phyloP scores from a whole-genome alignment of 2,329 filamentous ascomycete genomes.

The Clonostachys byssicola region DNA sequence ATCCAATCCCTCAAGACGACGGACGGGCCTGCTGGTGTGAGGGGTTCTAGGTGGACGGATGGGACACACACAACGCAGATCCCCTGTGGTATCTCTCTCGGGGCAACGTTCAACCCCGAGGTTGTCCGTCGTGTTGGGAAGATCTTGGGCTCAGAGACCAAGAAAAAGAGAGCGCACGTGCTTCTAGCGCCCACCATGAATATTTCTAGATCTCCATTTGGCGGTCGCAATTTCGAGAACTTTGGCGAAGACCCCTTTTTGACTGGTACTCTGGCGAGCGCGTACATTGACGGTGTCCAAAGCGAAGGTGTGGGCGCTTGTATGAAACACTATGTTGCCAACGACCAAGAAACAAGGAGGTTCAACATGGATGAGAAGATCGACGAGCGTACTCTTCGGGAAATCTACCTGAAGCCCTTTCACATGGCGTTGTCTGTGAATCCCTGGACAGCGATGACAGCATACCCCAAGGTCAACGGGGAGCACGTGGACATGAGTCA shows the following conservation, averaged over 20 bases:
- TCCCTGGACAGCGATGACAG: slow-evolving; percentile 39
- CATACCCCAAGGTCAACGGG: slow-evolving; percentile 42
- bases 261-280: slow-evolving; percentile 67
- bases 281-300: slow-evolving; percentile 67
- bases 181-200: slow-evolving; percentile 71
- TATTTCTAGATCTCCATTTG: slow-evolving; percentile 76
- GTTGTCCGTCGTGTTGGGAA: slow-evolving; percentile 51
- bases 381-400: slow-evolving; percentile 19
- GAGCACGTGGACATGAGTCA: slow-evolving; percentile 43
- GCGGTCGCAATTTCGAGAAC: slow-evolving; percentile 83
- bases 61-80: slow-evolving; percentile 15
- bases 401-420: slow-evolving; percentile 39
- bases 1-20: slow-evolving; percentile 1
- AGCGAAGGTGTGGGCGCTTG: slow-evolving; percentile 33
- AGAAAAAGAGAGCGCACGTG: slow-evolving; percentile 62
- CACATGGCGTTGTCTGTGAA: slow-evolving; percentile 35
- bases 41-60: slow-evolving; percentile 13
- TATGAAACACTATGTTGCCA: slow-evolving; percentile 62
- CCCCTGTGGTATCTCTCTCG: slow-evolving; percentile 27
- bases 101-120: slow-evolving; percentile 57
- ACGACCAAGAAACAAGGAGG: slow-evolving; percentile 62
- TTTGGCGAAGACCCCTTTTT: slow-evolving; percentile 80
- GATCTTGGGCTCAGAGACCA: slow-evolving; percentile 47
- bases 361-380: slow-evolving; percentile 21
- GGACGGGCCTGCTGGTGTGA: slow-evolving; percentile 19